Conservation (phyloP, 1,284 basidiomycete species). For the Puccinia brachypodii region DNA sequence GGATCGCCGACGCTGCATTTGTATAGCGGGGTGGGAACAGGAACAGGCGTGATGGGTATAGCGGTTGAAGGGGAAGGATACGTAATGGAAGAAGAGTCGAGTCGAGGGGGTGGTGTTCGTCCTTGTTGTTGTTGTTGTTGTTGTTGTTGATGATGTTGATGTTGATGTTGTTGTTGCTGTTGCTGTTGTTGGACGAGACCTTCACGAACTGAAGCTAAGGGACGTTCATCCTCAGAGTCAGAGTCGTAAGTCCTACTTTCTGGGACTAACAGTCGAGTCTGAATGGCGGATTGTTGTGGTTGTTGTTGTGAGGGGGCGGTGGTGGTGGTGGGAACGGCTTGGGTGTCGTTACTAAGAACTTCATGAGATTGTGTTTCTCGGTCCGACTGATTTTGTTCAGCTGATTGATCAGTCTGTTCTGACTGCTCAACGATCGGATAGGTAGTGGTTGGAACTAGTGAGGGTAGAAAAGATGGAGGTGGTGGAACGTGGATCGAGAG, state of each 20-base stretch:
- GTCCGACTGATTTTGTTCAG: not conserved
- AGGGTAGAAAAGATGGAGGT: not conserved
- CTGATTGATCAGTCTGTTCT: not conserved
- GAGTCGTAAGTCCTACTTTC: constrained; percentile 9
- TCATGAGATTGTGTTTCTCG: not conserved
- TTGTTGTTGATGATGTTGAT: constrained; percentile 6
- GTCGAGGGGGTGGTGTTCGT: not conserved
- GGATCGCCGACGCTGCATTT: constrained; percentile 85
- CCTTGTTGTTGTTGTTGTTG: not conserved
- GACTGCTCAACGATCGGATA: not conserved
- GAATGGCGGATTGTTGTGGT: constrained; percentile 9
- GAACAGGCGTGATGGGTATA: not conserved
- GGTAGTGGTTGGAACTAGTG: not conserved
- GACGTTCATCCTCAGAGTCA: constrained; percentile 45
- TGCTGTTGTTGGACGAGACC: constrained; percentile 41
- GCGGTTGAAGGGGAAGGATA: not conserved
- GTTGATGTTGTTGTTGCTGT: constrained; percentile 14
- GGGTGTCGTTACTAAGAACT: not conserved
- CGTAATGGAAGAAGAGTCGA: not conserved
- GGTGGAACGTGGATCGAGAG: not conserved
- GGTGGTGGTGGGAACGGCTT: not conserved
- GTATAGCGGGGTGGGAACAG: constrained; percentile 59
- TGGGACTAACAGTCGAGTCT: not conserved
- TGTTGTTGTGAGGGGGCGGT: not conserved
- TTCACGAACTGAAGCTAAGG: constrained; percentile 38